Evolutionary conservation across 768 basidiomycete genomes (phyloP).

Genomic region (Solioccasus polychromus): DNA sequence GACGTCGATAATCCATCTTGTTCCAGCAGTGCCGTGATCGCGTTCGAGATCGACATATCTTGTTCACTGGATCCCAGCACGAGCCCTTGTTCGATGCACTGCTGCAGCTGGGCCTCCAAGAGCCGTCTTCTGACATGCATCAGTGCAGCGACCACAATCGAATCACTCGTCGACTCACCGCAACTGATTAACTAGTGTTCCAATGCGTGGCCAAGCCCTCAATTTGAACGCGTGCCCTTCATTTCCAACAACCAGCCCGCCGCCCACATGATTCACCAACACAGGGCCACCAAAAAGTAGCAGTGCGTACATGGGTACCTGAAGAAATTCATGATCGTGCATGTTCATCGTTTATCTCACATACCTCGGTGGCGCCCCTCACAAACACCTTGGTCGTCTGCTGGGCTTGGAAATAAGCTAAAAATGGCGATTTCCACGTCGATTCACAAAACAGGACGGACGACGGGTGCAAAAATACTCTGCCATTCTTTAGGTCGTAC

Average conservation of each 20-base stretch:
- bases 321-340: background rate
- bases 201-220: slow-evolving; percentile 86
- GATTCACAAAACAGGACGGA: slow-evolving; percentile 75
- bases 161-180: no score
- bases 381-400: slow-evolving; percentile 82
- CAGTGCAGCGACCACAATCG: background rate
- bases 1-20: slow-evolving; percentile 36
- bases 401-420: slow-evolving; percentile 82
- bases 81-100: slow-evolving; percentile 61
- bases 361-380: slow-evolving; percentile 83
- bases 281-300: slow-evolving; percentile 83
- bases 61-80: slow-evolving; percentile 43
- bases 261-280: slow-evolving; percentile 72
- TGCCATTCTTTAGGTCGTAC: slow-evolving; percentile 58
- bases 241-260: slow-evolving; percentile 65
- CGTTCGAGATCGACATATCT: slow-evolving; percentile 52
- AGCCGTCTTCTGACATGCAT: slow-evolving; percentile 47
- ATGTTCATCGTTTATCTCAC: slow-evolving; percentile 9
- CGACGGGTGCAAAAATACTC: slow-evolving; percentile 81
- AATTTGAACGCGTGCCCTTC: slow-evolving; percentile 57
- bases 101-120: slow-evolving; percentile 64
- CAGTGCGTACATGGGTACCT: slow-evolving; percentile 88
- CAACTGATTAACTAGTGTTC: slow-evolving; percentile 83
- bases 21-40: slow-evolving; percentile 39
- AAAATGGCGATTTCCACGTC: slow-evolving; percentile 73